Base-by-base conservation (phyloP, 2,329 filamentous ascomycete species). In the Corynespora cassiicola region DNA sequence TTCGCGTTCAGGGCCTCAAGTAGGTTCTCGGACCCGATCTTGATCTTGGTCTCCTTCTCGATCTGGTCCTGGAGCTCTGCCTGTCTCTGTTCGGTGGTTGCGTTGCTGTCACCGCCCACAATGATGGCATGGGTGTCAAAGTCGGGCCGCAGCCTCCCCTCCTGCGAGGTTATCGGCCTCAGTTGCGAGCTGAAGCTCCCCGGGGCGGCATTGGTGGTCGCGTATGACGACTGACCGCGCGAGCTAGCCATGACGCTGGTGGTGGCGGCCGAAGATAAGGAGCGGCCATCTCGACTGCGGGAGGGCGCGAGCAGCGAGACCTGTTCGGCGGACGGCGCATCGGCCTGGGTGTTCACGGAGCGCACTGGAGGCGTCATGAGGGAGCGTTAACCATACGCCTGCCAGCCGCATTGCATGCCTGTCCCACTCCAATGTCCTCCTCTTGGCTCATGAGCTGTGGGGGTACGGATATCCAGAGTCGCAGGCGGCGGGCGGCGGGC, bases 21-120 rank as follows among this genome's bases (percentile, higher is more conserved):
- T 81, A 99, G 85, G 66, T 99, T 99, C 75, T 99, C 94, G 41
- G 92, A 96, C 14, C 94, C 94, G 58, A 92, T 88, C 70, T 95
- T 96, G 65, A 99, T 97, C 76, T 97, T 97, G 73, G 91, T 85
- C 73, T 99, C 95, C 60, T 95, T 92, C 54, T 90, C 92, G 50
- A 99, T 86, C 61, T 86, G 82, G 56, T 96, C 91, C 59, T 87
- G 85, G 47, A 96, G 79, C 34, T 82, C 77, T 15, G 84, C 80
- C 57, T 96, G 83, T 25, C 84, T 80, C 68, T 90, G 84, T 65
- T 95, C 90, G 10, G 84, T 78, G 7, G 77, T 78, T 47, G 54
- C 74, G 53, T 58, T 69, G 42, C 82, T 80, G 36, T 84, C 82
- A 52, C 88, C 85, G 37, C 86, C 85, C 18, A 76, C 71, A 20